Conservation (phyloP, 148 eudicot genomes). For the Dianthus caryophyllus region DNA sequence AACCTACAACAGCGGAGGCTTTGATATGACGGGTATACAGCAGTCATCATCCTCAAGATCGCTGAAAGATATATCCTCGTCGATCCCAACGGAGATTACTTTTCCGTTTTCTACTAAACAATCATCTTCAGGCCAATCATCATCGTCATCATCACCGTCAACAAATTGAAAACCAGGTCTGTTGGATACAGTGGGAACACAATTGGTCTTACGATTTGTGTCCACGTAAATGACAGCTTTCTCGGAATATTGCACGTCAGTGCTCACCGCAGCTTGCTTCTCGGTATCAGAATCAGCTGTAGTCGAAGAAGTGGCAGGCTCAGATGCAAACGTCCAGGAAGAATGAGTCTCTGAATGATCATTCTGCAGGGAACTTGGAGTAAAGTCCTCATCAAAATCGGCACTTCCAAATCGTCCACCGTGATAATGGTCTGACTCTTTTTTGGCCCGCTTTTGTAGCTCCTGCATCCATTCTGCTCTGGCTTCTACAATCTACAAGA, state of each 20-base stretch:
- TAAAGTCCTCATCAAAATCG: slow-evolving; percentile 40
- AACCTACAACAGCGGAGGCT: slow-evolving; percentile 13
- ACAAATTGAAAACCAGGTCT: slow-evolving; percentile 31
- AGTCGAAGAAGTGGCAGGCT: slow-evolving; percentile 33
- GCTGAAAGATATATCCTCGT: slow-evolving; percentile 83
- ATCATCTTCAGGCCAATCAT: slow-evolving; percentile 82
- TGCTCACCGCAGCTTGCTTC: slow-evolving; percentile 33
- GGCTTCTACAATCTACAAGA: slow-evolving; percentile 52
- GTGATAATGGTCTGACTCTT: slow-evolving; percentile 38
- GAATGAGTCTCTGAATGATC: slow-evolving; percentile 33
- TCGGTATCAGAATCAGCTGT: slow-evolving; percentile 42
- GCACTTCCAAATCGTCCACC: slow-evolving; percentile 35
- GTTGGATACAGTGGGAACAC: slow-evolving; percentile 30
- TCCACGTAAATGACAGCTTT: slow-evolving; percentile 44
- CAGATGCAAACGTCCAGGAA: slow-evolving; percentile 33
- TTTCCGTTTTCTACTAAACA: slow-evolving; percentile 40
- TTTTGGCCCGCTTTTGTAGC: slow-evolving; percentile 62
- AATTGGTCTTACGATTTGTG: slow-evolving; percentile 23
- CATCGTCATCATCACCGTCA: slow-evolving; percentile 64
- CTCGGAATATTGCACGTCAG: slow-evolving; percentile 42
- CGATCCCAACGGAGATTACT: slow-evolving; percentile 36
- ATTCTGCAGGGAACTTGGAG: slow-evolving; percentile 27
- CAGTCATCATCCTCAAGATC: slow-evolving; percentile 92
- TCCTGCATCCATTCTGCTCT: slow-evolving; percentile 87
- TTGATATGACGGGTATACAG: slow-evolving; percentile 47